Evolutionary conservation across 257 asterid species (phyloP), one percentile per base, ranked within the genome.

Genomic region (Capsicum pubescens): DNA sequence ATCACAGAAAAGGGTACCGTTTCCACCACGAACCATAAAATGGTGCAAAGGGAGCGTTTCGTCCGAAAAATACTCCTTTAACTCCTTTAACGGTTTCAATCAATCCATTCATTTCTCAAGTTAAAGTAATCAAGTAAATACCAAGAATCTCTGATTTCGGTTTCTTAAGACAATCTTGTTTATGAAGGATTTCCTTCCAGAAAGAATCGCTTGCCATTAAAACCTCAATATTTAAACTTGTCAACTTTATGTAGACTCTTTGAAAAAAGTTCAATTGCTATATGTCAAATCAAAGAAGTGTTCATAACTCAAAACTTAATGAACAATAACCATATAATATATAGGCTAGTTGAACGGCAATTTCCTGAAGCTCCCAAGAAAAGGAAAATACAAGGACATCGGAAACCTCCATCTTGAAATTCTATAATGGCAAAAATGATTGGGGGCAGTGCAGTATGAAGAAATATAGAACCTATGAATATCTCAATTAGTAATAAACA

Each of bases 211-310:
- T 76, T 76, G 48, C 21, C 48, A 50, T 76, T 76, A 52, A 50
- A 54, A 74, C 48, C 13, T 76, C 4, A 12, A 52, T 46, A 52
- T 52, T 50, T 14, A 8, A 76, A 26, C 48, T 19, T 72, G 21
- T 52, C 48, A 26, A 76, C 81, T 26, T 21, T 15, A 3, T 76
- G 44, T 26, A 21, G 15, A 26, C 63, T 52, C 46, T 52, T 50
- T 9, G 81, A 76, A 13, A 50, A 76, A 76, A 76, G 42, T 52
- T 26, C 81, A 21, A 2, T 52, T 76, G 81, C 61, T 50, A 76
- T 26, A 5, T 52, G 14, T 76, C 46, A 52, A 76, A 52, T 63
- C 48, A 76, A 76, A 76, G 19, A 74, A 74, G 52, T 76, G 63
- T 76, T 32, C 58, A 13, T 52, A 21, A 50, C 81, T 52, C 63